These are phyloP conservation scores for Scytalidium lignicola DNA, from an alignment of 2,329 filamentous ascomycete genomes.

Conservation along the genomic window DNA sequence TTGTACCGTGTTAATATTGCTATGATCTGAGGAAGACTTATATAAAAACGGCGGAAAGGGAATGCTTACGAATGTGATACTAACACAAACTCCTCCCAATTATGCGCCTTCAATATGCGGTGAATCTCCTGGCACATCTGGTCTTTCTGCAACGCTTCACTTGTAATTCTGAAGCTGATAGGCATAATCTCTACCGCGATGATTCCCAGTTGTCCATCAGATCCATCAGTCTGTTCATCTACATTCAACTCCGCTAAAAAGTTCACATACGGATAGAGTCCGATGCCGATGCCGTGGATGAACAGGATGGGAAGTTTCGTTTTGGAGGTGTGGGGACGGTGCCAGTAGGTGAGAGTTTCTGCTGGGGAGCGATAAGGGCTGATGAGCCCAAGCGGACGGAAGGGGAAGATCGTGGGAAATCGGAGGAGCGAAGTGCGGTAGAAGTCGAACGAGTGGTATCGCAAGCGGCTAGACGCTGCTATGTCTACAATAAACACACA, in stretches of 20 bases:
- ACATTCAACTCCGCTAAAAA: constrained; percentile 44
- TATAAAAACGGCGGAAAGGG: too few species aligned
- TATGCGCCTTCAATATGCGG: constrained; percentile 44
- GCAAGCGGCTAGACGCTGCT: constrained; percentile 21
- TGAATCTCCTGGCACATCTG: constrained; percentile 45
- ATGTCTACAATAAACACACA: constrained; percentile 14
- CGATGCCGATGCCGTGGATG: constrained; percentile 55
- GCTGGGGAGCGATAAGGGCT: constrained; percentile 36
- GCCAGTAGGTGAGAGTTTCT: constrained; percentile 48
- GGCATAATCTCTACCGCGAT: constrained; percentile 51
- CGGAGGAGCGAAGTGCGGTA: constrained; percentile 34
- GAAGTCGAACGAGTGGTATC: constrained; percentile 37
- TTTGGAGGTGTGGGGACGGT: constrained; percentile 51
- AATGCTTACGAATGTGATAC: constrained; percentile 44
- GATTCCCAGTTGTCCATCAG: constrained; percentile 46
- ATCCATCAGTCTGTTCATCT: constrained; percentile 8
- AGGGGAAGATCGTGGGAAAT: constrained; percentile 43
- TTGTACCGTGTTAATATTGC: too few species aligned
- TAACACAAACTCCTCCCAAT: constrained; percentile 43
- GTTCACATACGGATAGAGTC: constrained; percentile 47
- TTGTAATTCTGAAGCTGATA: constrained; percentile 49
- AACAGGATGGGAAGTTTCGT: constrained; percentile 50
- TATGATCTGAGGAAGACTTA: too few species aligned
- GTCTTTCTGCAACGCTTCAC: constrained; percentile 37
- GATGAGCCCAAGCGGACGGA: constrained; percentile 40